phyloP scores from a whole-genome alignment of 2,329 filamentous ascomycete genomes.

The Simplicillium aogashimaense region DNA sequence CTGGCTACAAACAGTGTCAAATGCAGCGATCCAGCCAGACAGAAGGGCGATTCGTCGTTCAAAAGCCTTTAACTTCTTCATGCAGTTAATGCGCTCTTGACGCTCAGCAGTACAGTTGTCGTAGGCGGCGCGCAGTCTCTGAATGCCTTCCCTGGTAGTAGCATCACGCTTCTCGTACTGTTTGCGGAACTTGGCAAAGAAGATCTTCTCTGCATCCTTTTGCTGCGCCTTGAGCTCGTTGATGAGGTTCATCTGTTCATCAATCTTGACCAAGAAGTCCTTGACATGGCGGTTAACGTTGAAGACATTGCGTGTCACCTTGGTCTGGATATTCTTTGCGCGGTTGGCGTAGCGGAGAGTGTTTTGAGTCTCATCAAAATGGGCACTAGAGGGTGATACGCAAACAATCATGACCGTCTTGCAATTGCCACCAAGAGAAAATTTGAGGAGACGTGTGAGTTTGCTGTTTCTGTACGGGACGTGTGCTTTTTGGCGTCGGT shows the following conservation, averaged over 20 bases:
- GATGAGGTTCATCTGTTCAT: constrained; percentile 95
- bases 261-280: constrained; percentile 98
- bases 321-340: constrained; percentile 99
- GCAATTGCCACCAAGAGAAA: constrained; percentile 94
- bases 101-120: constrained; percentile 71
- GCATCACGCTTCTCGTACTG: constrained; percentile 75
- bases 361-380: constrained; percentile 98
- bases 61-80: constrained; percentile 74
- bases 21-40: constrained; percentile 88
- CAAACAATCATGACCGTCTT: constrained; percentile 99
- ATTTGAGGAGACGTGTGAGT: constrained; percentile 88
- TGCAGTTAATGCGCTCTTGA: constrained; percentile 65
- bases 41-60: constrained; percentile 78
- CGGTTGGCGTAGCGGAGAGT: constrained; percentile 94
- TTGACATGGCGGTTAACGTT: constrained; percentile 99
- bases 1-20: constrained; percentile 70
- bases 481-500: constrained; percentile 82
- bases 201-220: constrained; percentile 73
- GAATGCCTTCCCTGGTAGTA: constrained; percentile 66
- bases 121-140: constrained; percentile 72
- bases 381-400: constrained; percentile 88
- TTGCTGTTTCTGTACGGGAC: constrained; percentile 98
- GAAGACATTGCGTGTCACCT: constrained; percentile 97
- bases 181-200: constrained; percentile 84
- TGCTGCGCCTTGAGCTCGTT: constrained; percentile 91